phyloP scores from a whole-genome alignment of 345 rosid genomes.

The Brassica rapa region DNA sequence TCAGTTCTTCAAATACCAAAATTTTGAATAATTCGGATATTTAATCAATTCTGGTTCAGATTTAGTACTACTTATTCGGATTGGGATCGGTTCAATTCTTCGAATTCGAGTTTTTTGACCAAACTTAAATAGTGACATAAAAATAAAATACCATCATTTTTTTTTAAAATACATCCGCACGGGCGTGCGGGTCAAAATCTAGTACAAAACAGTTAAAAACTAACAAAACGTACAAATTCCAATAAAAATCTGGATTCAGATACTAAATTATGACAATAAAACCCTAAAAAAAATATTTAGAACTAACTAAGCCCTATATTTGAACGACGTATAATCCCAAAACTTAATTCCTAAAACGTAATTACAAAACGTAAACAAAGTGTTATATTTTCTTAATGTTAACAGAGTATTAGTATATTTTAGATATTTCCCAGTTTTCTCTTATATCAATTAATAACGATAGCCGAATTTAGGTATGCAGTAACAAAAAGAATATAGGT shows the following conservation, averaged over 20 bases:
- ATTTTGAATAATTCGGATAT: no score
- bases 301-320: background rate
- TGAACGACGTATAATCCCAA: background rate
- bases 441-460: background rate
- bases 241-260: background rate
- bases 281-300: background rate
- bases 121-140: no score
- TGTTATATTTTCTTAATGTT: background rate
- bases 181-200: no score
- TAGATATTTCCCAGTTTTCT: background rate
- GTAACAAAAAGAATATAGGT: constrained; percentile 21
- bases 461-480: background rate
- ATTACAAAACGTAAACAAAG: background rate
- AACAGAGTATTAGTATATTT: background rate
- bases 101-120: no score
- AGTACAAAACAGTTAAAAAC: background rate
- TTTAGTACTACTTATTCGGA: no score
- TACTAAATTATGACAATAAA: background rate
- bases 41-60: no score
- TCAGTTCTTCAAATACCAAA: no score
- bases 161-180: no score
- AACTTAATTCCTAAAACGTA: background rate
- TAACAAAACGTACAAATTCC: background rate
- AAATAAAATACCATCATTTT: no score
- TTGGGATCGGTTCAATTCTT: no score